Evolutionary conservation across 2,329 filamentous ascomycete genomes (phyloP).

Genomic region (Alternaria arbusti): DNA sequence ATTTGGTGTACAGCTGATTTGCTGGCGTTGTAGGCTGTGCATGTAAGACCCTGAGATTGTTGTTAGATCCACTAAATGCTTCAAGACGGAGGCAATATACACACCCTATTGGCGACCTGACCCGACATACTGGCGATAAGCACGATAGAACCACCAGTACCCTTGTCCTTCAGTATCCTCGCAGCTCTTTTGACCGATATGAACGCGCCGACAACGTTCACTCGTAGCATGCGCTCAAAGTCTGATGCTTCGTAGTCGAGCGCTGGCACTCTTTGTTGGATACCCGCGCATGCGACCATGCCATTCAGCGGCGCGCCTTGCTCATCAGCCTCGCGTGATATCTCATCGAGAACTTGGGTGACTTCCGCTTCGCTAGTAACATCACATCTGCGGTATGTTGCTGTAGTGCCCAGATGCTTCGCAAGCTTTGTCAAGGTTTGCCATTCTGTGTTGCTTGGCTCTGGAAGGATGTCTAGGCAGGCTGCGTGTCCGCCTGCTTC

Average conservation of each 20-base stretch:
- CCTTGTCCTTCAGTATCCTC: slow-evolving; percentile 61
- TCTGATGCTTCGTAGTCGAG: slow-evolving; percentile 54
- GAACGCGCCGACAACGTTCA: slow-evolving; percentile 49
- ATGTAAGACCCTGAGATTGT: slow-evolving; percentile 13
- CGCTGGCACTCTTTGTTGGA: slow-evolving; percentile 57
- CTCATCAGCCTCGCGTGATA: slow-evolving; percentile 46
- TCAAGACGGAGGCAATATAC: background rate
- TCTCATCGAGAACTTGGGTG: slow-evolving; percentile 44
- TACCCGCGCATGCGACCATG: slow-evolving; percentile 57
- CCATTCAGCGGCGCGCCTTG: slow-evolving; percentile 47
- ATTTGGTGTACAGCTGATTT: slow-evolving; percentile 22
- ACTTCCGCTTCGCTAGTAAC: slow-evolving; percentile 55
- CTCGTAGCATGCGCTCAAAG: slow-evolving; percentile 45
- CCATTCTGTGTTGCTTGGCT: slow-evolving; percentile 52
- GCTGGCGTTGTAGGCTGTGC: slow-evolving; percentile 19
- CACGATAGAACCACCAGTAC: slow-evolving; percentile 65
- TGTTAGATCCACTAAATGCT: background rate
- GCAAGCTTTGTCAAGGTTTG: slow-evolving; percentile 52
- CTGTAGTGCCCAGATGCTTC: slow-evolving; percentile 40
- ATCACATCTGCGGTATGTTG: slow-evolving; percentile 55
- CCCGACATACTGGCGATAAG: slow-evolving; percentile 55
- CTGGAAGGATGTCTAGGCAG: slow-evolving; percentile 55
- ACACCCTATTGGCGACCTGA: slow-evolving; percentile 19
- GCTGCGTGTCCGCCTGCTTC: slow-evolving; percentile 59
- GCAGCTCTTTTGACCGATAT: slow-evolving; percentile 44